Base-by-base conservation (phyloP, 2,329 filamentous ascomycete species). In the Bipolaris zeicola region DNA sequence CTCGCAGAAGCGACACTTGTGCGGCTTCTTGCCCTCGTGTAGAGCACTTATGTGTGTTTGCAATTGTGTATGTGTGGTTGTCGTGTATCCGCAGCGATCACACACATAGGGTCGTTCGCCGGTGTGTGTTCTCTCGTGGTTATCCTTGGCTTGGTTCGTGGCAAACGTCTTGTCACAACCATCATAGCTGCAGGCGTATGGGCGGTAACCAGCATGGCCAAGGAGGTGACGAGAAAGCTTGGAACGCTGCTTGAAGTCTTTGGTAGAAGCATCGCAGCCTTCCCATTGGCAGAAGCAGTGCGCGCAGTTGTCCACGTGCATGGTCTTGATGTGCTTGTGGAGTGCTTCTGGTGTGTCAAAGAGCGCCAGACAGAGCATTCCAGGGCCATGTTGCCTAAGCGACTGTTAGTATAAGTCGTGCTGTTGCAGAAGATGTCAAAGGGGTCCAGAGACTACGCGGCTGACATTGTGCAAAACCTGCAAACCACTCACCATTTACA, bases 141-240 rank as follows among this genome's bases (percentile, higher is more conserved):
- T 77, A 38, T 76, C 73, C 48, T 76, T 73, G n/a, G 73, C 73
- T 62, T 77, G 75, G 41, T 75, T 76, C 3, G 74, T 77, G 5
- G 72, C 74, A 51, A 76, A 77, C 0, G 70, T 76, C 60, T 76
- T 76, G 56, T 66, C 66, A 61, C 75, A 77, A 3, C 66, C 69
- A 14, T 63, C 45, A 34, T 68, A 76, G 33, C 67, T 71, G 55
- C 75, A 77, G 13, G 69, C 68, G 45, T 75, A 76, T 2, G 73
- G 74, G 3, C 72, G 69, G 56, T 77, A 69, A 14, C 73, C 73
- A 7, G 73, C 72, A 49, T 77, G 75, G 2, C 68, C 71, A 16
- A 75, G 71, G 24, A 76, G 63, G 52, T 77, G 75, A 10, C 75
- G 69, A 22, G 66, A 72, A 3, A 77, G 65, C 59, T 77, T 77